These are phyloP conservation scores for Dovyalis caffra DNA, from an alignment of 345 rosid genomes.

Conservation along the genomic window DNA sequence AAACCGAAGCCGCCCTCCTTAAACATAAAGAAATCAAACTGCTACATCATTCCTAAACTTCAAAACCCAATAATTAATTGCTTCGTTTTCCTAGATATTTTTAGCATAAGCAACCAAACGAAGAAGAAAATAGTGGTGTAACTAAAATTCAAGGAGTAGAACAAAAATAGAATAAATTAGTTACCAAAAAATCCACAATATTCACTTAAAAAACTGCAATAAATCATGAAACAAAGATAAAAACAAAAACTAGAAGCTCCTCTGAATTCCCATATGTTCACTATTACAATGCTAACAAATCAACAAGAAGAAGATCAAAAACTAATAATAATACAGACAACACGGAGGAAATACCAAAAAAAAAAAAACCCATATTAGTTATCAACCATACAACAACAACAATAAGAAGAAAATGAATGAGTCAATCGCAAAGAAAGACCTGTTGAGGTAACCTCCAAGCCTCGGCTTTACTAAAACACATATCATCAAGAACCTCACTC, in stretches of 20 bases:
- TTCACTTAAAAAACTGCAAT: neutral
- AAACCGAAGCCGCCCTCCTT: neutral
- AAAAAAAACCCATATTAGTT: slow-evolving; percentile 5
- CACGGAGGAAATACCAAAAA: neutral
- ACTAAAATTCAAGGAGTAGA: neutral
- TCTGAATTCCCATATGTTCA: neutral
- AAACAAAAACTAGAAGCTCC: neutral
- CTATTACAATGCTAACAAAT: neutral
- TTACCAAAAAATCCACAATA: neutral
- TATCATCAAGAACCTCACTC: slow-evolving; percentile 73
- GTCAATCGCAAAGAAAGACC: slow-evolving; percentile 60
- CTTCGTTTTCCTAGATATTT: neutral
- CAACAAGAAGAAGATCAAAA: neutral
- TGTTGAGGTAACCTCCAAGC: slow-evolving; percentile 71
- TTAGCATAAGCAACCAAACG: neutral
- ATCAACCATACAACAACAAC: neutral
- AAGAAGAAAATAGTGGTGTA: neutral
- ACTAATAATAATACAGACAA: neutral
- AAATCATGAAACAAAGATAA: neutral
- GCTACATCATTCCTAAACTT: neutral
- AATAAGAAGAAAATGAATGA: neutral
- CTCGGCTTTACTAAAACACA: slow-evolving; percentile 62
- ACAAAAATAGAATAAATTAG: neutral
- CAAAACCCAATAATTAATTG: neutral
- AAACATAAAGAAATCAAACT: neutral